These are phyloP conservation scores for Citrus glauca DNA, from an alignment of 345 rosid species.

Conservation along the genomic window DNA sequence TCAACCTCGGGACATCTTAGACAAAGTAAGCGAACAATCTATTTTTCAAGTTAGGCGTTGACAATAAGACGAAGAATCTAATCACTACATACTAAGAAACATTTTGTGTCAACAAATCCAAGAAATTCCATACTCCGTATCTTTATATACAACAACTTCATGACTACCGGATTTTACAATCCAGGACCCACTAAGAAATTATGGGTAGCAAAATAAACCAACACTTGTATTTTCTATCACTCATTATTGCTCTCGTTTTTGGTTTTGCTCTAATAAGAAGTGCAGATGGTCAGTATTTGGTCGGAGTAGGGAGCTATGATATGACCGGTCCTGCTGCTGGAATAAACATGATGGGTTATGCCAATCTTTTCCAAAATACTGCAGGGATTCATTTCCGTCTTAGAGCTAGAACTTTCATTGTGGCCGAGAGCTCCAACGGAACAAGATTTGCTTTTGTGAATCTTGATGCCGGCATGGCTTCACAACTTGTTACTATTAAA, in stretches of 20 bases:
- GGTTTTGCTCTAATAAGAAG: not conserved
- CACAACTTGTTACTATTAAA: slow-evolving; percentile 48
- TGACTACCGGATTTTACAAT: not conserved
- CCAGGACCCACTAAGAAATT: not conserved
- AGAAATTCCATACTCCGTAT: not conserved
- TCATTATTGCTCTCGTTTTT: not conserved
- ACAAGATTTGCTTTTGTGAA: slow-evolving; percentile 58
- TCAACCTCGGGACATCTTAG: not conserved
- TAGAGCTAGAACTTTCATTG: slow-evolving; percentile 48
- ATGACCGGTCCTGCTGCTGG: slow-evolving; percentile 63
- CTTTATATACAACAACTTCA: slow-evolving; percentile 9
- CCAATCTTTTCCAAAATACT: slow-evolving; percentile 39
- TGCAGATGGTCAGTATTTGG: slow-evolving; percentile 32
- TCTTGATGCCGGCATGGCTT: slow-evolving; percentile 64
- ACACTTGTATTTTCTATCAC: not conserved
- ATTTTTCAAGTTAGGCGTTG: not conserved
- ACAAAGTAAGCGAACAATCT: slow-evolving; percentile 3
- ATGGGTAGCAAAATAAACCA: not conserved
- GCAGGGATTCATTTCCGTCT: slow-evolving; percentile 62
- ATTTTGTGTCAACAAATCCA: not conserved
- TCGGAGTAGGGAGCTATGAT: slow-evolving; percentile 54
- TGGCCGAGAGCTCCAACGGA: slow-evolving; percentile 36
- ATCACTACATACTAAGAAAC: slow-evolving; percentile 20
- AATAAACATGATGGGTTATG: slow-evolving; percentile 66
- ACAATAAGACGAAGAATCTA: not conserved